Conservation (phyloP, 306 rosid species). For the Lagenaria siceraria region DNA sequence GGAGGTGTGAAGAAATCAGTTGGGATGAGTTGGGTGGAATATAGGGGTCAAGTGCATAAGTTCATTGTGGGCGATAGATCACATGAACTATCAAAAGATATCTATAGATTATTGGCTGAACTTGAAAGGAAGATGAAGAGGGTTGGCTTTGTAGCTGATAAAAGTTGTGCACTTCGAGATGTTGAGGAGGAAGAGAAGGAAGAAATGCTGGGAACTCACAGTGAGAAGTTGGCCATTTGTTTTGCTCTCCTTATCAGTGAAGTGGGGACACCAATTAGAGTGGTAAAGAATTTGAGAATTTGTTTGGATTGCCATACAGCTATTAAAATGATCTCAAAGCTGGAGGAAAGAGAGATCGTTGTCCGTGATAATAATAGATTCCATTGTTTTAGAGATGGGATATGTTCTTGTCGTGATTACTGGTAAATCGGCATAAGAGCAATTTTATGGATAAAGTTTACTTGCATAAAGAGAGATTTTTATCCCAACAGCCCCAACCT, state of each 20-base stretch:
- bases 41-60: constrained; percentile 29
- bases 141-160: constrained; percentile 25
- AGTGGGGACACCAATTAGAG: constrained; percentile 20
- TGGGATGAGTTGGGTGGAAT: constrained; percentile 56
- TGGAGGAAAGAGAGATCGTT: constrained; percentile 19
- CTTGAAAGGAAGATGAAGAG: constrained; percentile 23
- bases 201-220: constrained; percentile 37
- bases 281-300: constrained; percentile 28
- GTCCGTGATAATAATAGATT: constrained; percentile 30
- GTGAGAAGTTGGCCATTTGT: constrained; percentile 43
- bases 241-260: constrained; percentile 30
- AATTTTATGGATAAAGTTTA: background rate
- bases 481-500: background rate
- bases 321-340: constrained; percentile 23
- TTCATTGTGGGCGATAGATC: constrained; percentile 29
- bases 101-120: constrained; percentile 20
- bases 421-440: constrained; percentile 15
- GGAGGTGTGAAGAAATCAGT: constrained; percentile 37
- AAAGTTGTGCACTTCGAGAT: constrained; percentile 31
- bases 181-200: constrained; percentile 48
- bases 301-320: constrained; percentile 32
- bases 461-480: background rate
- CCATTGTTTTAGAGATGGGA: constrained; percentile 22
- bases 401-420: constrained; percentile 28
- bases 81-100: constrained; percentile 27